These are phyloP conservation scores for Cyclotella distinguenda DNA, from an alignment of 108 stramenopile species.

Conservation along the genomic window DNA sequence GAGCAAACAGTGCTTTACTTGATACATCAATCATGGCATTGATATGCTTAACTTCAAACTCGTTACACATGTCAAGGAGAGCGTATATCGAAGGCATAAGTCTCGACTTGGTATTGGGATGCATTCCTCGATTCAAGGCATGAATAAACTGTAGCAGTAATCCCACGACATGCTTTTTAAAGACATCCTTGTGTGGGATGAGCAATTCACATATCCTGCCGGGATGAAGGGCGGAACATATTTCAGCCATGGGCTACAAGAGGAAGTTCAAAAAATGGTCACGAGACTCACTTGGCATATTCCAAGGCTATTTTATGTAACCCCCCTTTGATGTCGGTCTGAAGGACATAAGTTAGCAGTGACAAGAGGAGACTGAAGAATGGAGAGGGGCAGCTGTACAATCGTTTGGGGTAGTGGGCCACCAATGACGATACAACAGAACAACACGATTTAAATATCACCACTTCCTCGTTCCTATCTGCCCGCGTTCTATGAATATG, in stretches of 20 bases:
- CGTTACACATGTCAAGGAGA: slow-evolving; percentile 70
- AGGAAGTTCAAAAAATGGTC: neutral
- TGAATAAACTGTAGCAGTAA: slow-evolving; percentile 65
- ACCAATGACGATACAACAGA: slow-evolving; percentile 56
- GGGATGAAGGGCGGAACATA: slow-evolving; percentile 9
- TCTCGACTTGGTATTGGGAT: slow-evolving; percentile 44
- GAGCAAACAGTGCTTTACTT: slow-evolving; percentile 61
- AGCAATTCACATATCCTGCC: slow-evolving; percentile 68
- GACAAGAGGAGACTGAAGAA: slow-evolving; percentile 44
- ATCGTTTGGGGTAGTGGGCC: slow-evolving; percentile 71
- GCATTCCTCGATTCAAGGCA: slow-evolving; percentile 49
- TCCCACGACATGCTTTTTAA: slow-evolving; percentile 79
- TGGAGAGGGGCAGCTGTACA: slow-evolving; percentile 65
- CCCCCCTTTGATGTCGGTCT: slow-evolving; percentile 18
- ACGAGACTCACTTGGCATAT: slow-evolving; percentile 29
- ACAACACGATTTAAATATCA: slow-evolving; percentile 49
- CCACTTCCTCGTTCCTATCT: slow-evolving; percentile 14
- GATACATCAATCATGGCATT: slow-evolving; percentile 70
- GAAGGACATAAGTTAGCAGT: slow-evolving; percentile 42
- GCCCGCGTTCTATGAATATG: slow-evolving; percentile 3
- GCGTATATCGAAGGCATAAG: slow-evolving; percentile 63
- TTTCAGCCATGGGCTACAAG: neutral
- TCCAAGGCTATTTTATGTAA: slow-evolving; percentile 30
- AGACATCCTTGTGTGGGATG: slow-evolving; percentile 80
- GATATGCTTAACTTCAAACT: slow-evolving; percentile 68